Percentiles rank a stretch among this genome's conserved stretches.
Evolutionary conservation across 2,329 filamentous ascomycete species (phyloP).

Genomic region (Biscogniauxia mediterranea): DNA sequence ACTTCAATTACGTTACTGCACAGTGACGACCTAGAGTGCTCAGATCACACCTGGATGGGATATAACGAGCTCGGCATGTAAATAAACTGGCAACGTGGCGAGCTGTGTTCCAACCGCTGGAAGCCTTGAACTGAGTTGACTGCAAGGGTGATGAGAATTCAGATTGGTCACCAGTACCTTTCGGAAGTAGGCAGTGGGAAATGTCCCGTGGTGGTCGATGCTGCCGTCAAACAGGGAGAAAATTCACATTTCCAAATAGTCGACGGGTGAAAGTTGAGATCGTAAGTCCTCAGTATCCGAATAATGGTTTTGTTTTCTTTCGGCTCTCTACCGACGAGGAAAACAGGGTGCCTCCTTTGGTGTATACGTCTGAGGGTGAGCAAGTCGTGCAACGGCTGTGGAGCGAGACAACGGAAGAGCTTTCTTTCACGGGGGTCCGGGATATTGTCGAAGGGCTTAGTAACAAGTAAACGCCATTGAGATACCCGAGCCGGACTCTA

Average conservation of each 20-base stretch:
- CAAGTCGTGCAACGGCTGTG: conserved; percentile 6
- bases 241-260: conserved; percentile 16
- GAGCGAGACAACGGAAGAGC: conserved; percentile 13
- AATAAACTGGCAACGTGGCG: too few relatives aligned
- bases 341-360: conserved; percentile 14
- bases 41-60: too few relatives aligned
- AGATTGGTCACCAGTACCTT: too few relatives aligned
- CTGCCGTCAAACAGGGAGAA: conserved; percentile 7
- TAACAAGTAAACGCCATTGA: neutral
- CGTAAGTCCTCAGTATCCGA: conserved; percentile 10
- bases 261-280: conserved; percentile 12
- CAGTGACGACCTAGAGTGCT: too few relatives aligned
- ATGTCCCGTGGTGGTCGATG: conserved; percentile 8
- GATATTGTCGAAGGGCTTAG: conserved; percentile 7
- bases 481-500: neutral
- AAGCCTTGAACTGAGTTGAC: too few relatives aligned
- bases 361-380: conserved; percentile 10
- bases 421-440: conserved; percentile 10
- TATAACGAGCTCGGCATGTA: too few relatives aligned
- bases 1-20: too few relatives aligned
- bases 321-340: neutral
- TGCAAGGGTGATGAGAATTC: too few relatives aligned
- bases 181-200: too few relatives aligned
- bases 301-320: neutral
- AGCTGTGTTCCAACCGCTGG: too few relatives aligned